phyloP scores from a whole-genome alignment of 768 basidiomycete species.

The Mycena vitilis region DNA sequence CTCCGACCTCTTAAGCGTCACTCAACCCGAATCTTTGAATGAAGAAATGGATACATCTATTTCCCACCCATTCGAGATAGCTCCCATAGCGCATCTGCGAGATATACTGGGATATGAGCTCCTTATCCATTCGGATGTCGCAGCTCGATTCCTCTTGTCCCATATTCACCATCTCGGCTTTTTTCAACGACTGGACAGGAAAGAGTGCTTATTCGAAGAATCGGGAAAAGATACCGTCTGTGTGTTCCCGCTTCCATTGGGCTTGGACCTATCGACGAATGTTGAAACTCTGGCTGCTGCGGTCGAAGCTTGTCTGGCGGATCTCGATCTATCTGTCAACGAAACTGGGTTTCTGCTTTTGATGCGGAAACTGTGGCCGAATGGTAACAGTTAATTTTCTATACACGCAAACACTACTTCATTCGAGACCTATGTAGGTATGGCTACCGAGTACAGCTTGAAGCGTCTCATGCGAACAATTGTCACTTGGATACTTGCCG shows the following conservation, averaged over 20 bases:
- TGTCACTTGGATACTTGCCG: conserved; percentile 77
- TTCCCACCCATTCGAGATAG: conserved; percentile 66
- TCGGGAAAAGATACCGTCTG: conserved; percentile 54
- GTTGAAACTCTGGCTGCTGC: conserved; percentile 80
- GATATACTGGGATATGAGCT: conserved; percentile 71
- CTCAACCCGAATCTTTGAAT: conserved; percentile 42
- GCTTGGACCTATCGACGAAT: conserved; percentile 76
- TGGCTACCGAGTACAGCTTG: conserved; percentile 59
- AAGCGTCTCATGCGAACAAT: conserved; percentile 69
- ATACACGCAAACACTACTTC: not conserved
- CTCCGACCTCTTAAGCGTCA: conserved; percentile 60
- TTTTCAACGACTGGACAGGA: conserved; percentile 60
- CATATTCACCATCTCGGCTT: conserved; percentile 75
- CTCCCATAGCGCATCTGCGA: conserved; percentile 65
- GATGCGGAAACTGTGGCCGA: conserved; percentile 79
- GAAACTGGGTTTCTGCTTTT: conserved; percentile 80
- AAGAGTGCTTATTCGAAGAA: conserved; percentile 50
- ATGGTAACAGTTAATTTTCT: conserved; percentile 61
- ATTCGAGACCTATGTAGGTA: not conserved
- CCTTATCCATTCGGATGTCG: conserved; percentile 63
- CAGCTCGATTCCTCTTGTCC: conserved; percentile 63
- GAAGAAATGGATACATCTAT: conserved; percentile 38
- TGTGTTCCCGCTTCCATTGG: conserved; percentile 75
- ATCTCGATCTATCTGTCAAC: conserved; percentile 78
- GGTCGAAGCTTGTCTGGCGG: conserved; percentile 76